Conservation (phyloP, 768 basidiomycete species). For the Rhodocollybia butyracea region DNA sequence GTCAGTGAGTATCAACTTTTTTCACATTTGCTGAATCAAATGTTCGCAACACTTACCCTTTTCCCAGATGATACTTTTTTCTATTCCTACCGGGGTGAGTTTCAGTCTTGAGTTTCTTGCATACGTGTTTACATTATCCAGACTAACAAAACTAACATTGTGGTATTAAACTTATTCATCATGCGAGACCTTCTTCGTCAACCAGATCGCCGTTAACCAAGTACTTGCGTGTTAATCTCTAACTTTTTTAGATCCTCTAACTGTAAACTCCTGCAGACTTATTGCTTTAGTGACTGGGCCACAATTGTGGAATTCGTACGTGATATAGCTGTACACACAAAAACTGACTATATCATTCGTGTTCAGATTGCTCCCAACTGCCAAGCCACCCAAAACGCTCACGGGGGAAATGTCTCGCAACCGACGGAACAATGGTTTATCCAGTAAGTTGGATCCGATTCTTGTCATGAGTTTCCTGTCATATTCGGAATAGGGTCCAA, state of each 20-base stretch:
- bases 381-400: constrained; percentile 45
- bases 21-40: neutral
- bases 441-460: no score
- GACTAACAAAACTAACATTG: constrained; percentile 34
- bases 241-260: no score
- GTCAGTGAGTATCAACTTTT: constrained; percentile 25
- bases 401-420: constrained; percentile 48
- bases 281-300: constrained; percentile 43
- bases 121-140: neutral
- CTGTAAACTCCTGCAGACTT: no score
- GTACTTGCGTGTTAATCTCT: no score
- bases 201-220: constrained; percentile 37
- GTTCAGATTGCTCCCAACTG: constrained; percentile 35
- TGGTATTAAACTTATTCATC: constrained; percentile 39
- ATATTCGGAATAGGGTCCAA: no score
- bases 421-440: constrained; percentile 46
- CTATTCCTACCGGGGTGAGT: constrained; percentile 26
- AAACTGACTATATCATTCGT: neutral
- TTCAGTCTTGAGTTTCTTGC: neutral
- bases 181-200: constrained; percentile 47
- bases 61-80: constrained; percentile 28
- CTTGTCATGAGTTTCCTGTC: no score
- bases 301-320: neutral
- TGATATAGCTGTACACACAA: neutral
- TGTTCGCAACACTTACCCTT: neutral